Conservation (phyloP, 495 filamentous ascomycete genomes). For the Hypoxylon crocopeplum region DNA sequence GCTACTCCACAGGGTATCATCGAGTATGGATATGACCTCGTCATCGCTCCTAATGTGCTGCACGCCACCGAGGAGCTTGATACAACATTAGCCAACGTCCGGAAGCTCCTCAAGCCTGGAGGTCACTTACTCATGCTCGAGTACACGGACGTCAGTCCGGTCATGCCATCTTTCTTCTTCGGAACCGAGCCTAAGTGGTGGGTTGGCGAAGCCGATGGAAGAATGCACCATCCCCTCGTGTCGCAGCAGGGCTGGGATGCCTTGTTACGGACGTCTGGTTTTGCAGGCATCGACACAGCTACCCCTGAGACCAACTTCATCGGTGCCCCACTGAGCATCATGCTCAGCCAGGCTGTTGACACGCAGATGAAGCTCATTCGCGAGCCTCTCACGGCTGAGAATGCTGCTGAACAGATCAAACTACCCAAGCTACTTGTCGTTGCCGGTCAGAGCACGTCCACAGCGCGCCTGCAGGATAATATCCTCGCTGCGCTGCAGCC, state of each 20-base stretch:
- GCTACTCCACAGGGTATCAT: constrained; percentile 50
- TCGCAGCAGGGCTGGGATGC: constrained; percentile 46
- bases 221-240: constrained; percentile 43
- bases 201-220: constrained; percentile 48
- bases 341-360: no score
- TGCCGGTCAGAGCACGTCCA: no score
- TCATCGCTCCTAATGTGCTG: constrained; percentile 53
- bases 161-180: constrained; percentile 46
- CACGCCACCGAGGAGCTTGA: constrained; percentile 55
- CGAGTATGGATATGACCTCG: constrained; percentile 55
- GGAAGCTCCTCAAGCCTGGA: constrained; percentile 60
- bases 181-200: constrained; percentile 57
- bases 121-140: constrained; percentile 59
- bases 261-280: constrained; percentile 44
- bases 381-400: constrained; percentile 17
- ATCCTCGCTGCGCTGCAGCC: no score
- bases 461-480: no score
- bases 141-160: constrained; percentile 44
- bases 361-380: neutral
- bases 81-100: constrained; percentile 49
- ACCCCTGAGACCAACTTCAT: constrained; percentile 26
- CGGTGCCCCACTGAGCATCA: constrained; percentile 26
- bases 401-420: no score
- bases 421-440: no score
- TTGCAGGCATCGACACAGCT: constrained; percentile 53